Evolutionary conservation across 1,139 yeast species (phyloP), one percentile per base, ranked within the genome.

Genomic region (Kodamaea arcana): DNA sequence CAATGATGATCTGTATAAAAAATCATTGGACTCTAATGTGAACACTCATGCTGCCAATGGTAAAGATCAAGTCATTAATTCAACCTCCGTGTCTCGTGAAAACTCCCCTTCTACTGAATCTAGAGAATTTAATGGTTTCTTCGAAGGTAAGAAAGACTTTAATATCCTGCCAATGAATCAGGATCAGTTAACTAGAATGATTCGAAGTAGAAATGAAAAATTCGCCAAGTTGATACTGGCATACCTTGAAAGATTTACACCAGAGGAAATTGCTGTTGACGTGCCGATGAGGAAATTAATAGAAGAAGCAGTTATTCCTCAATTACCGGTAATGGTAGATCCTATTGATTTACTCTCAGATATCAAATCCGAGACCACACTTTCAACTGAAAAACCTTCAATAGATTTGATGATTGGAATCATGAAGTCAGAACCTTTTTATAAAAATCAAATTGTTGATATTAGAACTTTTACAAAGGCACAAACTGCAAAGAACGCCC

Each of bases 361-460:
- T 3, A 13, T 11, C 3, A 18, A 8, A 2, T 14, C 28, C 16
- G 25, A 27, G 11, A 15, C 4, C 6, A 7, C 14, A 17, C 12
- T 9, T 6, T 6, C 7, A 6, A 32, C 35, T 11, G 37, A 29
- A 14, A 51, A 52, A 26, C 59, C 67, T 4, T 38, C 48, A 1
- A 39, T 60, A 2, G 55, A 51, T 0, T 58, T 62, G 7, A 62
- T 85, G 61, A 60, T 84, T 3, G 57, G 56, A 2, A 61, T 63
- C 0, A 55, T 86, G 18, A 69, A 72, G 41, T 36, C 48, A 4
- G 54, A 62, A 4, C 69, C 69, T 2, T 68, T 72, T 32, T 86
- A 83, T 48, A 68, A 62, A 39, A 69, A 69, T 32, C 95, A 87
- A 51, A 78, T 86, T 15, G 75, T 69, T 4, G 66, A 63, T 3